Percentiles rank a stretch among this genome's conserved stretches.
Conservation (phyloP, 2,329 filamentous ascomycete genomes). For the Tolypocladium endophyticum region DNA sequence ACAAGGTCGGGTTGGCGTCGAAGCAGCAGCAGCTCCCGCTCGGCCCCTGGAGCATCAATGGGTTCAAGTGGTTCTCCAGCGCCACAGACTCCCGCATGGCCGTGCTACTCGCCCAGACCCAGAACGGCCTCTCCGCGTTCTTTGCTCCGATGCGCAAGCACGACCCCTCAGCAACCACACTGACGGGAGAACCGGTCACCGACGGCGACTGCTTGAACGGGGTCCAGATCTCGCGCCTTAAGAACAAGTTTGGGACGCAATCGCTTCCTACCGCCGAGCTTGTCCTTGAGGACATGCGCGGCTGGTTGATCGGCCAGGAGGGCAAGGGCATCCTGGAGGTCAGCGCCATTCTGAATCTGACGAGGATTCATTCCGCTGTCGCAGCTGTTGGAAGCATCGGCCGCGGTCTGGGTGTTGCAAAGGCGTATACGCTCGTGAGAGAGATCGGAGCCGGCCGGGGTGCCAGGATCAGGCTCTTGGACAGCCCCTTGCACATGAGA, state of each 20-base stretch:
- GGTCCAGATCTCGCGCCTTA: conserved; percentile 56
- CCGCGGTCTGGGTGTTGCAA: conserved; percentile 45
- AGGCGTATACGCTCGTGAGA: conserved; percentile 47
- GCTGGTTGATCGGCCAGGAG: conserved; percentile 54
- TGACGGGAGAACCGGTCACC: conserved; percentile 11
- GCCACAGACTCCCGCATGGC: conserved; percentile 33
- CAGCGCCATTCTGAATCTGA: conserved; percentile 57
- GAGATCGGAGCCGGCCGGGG: conserved; percentile 35
- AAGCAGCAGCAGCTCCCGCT: conserved; percentile 21
- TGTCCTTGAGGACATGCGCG: conserved; percentile 51
- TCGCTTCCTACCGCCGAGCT: conserved; percentile 64
- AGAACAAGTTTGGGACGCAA: conserved; percentile 62
- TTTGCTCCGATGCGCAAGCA: conserved; percentile 49
- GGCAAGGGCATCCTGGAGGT: conserved; percentile 61
- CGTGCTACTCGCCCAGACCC: conserved; percentile 51
- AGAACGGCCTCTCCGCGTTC: conserved; percentile 46
- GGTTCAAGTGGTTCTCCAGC: conserved; percentile 50
- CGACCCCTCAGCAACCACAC: conserved; percentile 19
- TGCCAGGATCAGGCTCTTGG: conserved; percentile 33
- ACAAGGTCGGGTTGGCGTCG: conserved; percentile 6
- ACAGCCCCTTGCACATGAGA: conserved; percentile 45
- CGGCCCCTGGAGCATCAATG: conserved; percentile 49
- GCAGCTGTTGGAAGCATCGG: conserved; percentile 41
- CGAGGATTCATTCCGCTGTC: conserved; percentile 46
- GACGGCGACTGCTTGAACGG: conserved; percentile 48